Base-by-base conservation (phyloP, 1,284 basidiomycete species). In the Wolfiporia cocos region DNA sequence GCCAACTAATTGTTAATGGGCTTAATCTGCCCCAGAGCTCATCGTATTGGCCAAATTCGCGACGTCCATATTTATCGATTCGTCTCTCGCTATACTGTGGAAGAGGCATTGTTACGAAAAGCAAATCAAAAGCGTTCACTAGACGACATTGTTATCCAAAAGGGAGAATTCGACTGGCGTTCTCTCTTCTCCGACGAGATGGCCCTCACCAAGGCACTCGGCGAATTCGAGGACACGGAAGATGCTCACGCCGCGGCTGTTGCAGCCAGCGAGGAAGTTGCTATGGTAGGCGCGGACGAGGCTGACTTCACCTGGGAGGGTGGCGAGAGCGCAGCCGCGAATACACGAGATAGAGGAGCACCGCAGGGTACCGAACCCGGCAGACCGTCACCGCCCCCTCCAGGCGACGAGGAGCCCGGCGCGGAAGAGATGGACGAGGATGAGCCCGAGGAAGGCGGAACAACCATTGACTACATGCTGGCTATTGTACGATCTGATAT, bases 21-120 rank as follows among this genome's bases (percentile, higher is more conserved):
- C n/a, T n/a, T n/a, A n/a, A n/a, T n/a, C n/a, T n/a, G n/a, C n/a
- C n/a, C 18, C 54, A 89, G 86, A 21, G 91, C 91, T 0, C 91
- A 94, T 57, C 86, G 92, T 5, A 98, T 98, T 53, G 94, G 94
- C 7, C 94, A 98, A 63, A 96, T 94, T 38, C 83, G 94, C 20
- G 93, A 97, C 55, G 95, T 98, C 9, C 91, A 97, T 61, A 95
- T 98, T 54, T 97, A 96, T 63, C 87, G 94, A 5, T 94, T 98
- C 62, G 86, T 98, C 35, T 94, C 91, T 4, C 73, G 83, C 51
- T 80, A 92, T 64, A 96, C 94, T 0, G 92, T 98, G 36, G 95
- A 98, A 65, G 94, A 97, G 65, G 92, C 93, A 46, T 92, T 98
- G 79, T 76, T 97, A 28, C 82, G 86, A 46, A 97, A 96, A 63